phyloP scores from a whole-genome alignment of 306 rosid species.

The Crotalaria pallida region DNA sequence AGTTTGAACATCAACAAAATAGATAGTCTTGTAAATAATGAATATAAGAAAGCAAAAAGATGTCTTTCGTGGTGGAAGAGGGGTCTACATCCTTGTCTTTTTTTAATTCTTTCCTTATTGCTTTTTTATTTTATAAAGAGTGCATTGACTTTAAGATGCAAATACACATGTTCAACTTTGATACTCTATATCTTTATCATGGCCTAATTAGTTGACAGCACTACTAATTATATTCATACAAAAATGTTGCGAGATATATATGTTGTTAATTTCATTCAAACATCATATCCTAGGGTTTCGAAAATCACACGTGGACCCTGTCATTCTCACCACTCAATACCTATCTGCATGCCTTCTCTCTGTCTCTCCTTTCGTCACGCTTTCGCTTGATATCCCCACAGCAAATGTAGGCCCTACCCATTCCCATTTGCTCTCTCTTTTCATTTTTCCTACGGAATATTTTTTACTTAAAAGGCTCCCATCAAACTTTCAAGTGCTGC shows the following conservation, averaged over 20 bases:
- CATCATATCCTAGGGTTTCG: slow-evolving; percentile 53
- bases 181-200: slow-evolving; percentile 44
- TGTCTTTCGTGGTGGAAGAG: slow-evolving; percentile 38
- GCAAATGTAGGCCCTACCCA: slow-evolving; percentile 45
- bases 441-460: slow-evolving; percentile 9
- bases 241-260: slow-evolving; percentile 30
- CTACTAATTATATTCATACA: slow-evolving; percentile 45
- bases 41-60: slow-evolving; percentile 30
- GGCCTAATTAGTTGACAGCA: slow-evolving; percentile 51
- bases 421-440: slow-evolving; percentile 4
- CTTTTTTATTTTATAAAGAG: slow-evolving; percentile 36
- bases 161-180: slow-evolving; percentile 35
- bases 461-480: slow-evolving; percentile 45
- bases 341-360: slow-evolving; percentile 44
- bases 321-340: slow-evolving; percentile 48
- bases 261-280: slow-evolving; percentile 36
- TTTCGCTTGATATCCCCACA: slow-evolving; percentile 30
- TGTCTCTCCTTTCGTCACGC: slow-evolving; percentile 53
- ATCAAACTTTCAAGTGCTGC: slow-evolving; percentile 53
- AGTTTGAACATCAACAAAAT: slow-evolving; percentile 27
- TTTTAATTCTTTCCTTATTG: slow-evolving; percentile 23
- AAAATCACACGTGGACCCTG: slow-evolving; percentile 74
- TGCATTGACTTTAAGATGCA: slow-evolving; percentile 58
- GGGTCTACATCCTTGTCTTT: background rate
- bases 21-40: slow-evolving; percentile 31